Conservation (phyloP, 2,329 filamentous ascomycete genomes). For the Parafenestella ontariensis region DNA sequence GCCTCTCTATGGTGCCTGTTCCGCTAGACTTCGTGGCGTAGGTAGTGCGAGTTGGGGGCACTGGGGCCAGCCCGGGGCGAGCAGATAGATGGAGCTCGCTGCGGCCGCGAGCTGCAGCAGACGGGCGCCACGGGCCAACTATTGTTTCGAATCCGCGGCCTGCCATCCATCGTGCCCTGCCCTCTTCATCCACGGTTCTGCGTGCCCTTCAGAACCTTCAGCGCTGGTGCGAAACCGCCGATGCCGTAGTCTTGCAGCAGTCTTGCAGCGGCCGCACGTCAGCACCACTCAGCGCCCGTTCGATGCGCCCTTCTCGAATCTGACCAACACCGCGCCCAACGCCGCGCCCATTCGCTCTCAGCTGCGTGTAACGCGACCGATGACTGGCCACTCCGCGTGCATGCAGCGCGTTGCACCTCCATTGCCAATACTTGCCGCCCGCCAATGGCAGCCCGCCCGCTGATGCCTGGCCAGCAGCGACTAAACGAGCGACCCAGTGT, state of each 20-base stretch:
- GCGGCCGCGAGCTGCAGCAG: conserved; percentile 5
- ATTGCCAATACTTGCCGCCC: conserved; percentile 37
- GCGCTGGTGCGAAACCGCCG: no score
- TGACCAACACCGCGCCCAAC: conserved; percentile 5
- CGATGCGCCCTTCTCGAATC: not conserved
- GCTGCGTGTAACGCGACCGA: conserved; percentile 17
- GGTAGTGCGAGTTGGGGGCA: no score
- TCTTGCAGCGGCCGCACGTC: not conserved
- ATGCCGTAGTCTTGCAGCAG: not conserved
- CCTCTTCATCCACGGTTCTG: not conserved
- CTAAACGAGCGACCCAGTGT: conserved; percentile 32
- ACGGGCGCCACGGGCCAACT: conserved; percentile 26
- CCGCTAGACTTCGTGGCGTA: conserved; percentile 2
- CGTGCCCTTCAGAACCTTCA: not conserved
- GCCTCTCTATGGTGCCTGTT: conserved; percentile 9
- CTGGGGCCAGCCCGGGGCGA: no score
- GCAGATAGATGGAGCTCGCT: conserved; percentile 12
- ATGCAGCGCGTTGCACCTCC: conserved; percentile 27
- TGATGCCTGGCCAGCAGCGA: conserved; percentile 21
- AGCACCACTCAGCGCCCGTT: conserved; percentile 12
- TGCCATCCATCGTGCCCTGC: not conserved
- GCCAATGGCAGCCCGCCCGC: conserved; percentile 31
- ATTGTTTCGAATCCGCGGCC: conserved; percentile 33
- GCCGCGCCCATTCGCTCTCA: conserved; percentile 5
- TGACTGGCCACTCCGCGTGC: conserved; percentile 10